Evolutionary conservation across 2,329 filamentous ascomycete species (phyloP).

Genomic region (Blastomyces emzantsi): DNA sequence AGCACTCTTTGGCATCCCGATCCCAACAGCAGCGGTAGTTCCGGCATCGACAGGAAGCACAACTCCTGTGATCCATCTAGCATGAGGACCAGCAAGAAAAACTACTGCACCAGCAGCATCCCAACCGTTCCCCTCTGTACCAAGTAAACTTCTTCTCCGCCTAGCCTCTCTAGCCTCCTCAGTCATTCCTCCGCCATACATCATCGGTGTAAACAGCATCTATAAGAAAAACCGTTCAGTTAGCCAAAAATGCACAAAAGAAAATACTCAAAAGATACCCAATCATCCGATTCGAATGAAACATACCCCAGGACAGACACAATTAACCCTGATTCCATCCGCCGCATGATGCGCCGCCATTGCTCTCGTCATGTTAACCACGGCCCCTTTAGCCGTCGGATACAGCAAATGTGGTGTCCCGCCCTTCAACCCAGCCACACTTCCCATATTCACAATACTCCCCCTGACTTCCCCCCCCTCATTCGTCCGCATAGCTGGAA

Average conservation of each 20-base stretch:
- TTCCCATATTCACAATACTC: slow-evolving; percentile 54
- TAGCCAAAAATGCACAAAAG: not conserved
- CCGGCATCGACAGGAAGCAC: slow-evolving; percentile 43
- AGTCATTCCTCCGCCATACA: slow-evolving; percentile 44
- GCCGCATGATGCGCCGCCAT: slow-evolving; percentile 48
- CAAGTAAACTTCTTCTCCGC: slow-evolving; percentile 43
- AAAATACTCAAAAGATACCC: not conserved
- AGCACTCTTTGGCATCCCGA: slow-evolving; percentile 32
- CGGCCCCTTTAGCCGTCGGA: slow-evolving; percentile 46
- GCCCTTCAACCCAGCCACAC: slow-evolving; percentile 49
- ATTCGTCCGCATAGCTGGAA: slow-evolving; percentile 53
- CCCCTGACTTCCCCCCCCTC: slow-evolving; percentile 40
- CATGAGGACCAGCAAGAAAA: slow-evolving; percentile 46
- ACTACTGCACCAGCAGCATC: slow-evolving; percentile 44
- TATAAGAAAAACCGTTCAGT: not conserved
- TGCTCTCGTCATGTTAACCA: slow-evolving; percentile 49
- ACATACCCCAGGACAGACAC: slow-evolving; percentile 43
- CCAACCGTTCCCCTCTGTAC: slow-evolving; percentile 48
- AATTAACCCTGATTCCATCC: slow-evolving; percentile 47
- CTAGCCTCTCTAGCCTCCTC: slow-evolving; percentile 43
- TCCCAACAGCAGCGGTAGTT: slow-evolving; percentile 36
- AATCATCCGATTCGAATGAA: not conserved
- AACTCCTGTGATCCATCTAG: slow-evolving; percentile 45
- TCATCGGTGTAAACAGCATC: slow-evolving; percentile 50
- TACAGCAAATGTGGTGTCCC: slow-evolving; percentile 47